A percentile compares a stretch with the other conserved stretches of the same genome.
Evolutionary conservation across 805 yeast species (phyloP).

Genomic region (Candida silvatica): DNA sequence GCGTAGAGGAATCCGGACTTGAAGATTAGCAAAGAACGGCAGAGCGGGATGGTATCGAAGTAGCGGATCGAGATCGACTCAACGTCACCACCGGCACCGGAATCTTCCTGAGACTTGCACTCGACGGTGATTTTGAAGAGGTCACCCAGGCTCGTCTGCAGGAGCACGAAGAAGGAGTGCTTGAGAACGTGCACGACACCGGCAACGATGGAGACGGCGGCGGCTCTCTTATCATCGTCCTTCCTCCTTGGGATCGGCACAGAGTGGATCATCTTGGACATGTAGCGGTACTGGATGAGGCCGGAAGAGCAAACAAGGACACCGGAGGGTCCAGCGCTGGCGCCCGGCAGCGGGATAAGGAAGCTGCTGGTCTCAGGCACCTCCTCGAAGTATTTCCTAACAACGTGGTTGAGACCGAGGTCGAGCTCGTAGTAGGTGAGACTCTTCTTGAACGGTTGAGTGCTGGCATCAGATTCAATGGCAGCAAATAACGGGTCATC

Average conservation of each 20-base stretch:
- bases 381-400: slow-evolving; percentile 37
- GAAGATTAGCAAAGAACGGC: slow-evolving; percentile 49
- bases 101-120: slow-evolving; percentile 33
- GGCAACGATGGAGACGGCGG: slow-evolving; percentile 32
- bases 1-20: slow-evolving; percentile 72
- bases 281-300: slow-evolving; percentile 41
- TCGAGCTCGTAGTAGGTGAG: slow-evolving; percentile 76
- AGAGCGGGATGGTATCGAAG: slow-evolving; percentile 68
- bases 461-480: slow-evolving; percentile 53
- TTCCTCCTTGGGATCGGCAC: slow-evolving; percentile 51
- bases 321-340: slow-evolving; percentile 63
- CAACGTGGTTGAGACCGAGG: slow-evolving; percentile 73
- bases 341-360: slow-evolving; percentile 65
- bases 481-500: slow-evolving; percentile 84
- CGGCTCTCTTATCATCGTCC: slow-evolving; percentile 6
- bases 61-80: slow-evolving; percentile 44
- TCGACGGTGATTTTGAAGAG: slow-evolving; percentile 57
- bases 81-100: slow-evolving; percentile 26
- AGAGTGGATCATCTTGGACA: slow-evolving; percentile 24
- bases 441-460: slow-evolving; percentile 15
- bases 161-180: slow-evolving; percentile 51
- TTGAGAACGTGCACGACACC: slow-evolving; percentile 64
- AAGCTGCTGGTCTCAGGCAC: slow-evolving; percentile 36
- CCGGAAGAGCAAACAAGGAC: slow-evolving; percentile 55
- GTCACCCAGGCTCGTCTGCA: slow-evolving; percentile 71